A percentile compares a stretch with the other conserved stretches of the same genome.
phyloP scores from a whole-genome alignment of 371 early-diverging fungal genomes.

The Syncephalastrum monosporum region DNA sequence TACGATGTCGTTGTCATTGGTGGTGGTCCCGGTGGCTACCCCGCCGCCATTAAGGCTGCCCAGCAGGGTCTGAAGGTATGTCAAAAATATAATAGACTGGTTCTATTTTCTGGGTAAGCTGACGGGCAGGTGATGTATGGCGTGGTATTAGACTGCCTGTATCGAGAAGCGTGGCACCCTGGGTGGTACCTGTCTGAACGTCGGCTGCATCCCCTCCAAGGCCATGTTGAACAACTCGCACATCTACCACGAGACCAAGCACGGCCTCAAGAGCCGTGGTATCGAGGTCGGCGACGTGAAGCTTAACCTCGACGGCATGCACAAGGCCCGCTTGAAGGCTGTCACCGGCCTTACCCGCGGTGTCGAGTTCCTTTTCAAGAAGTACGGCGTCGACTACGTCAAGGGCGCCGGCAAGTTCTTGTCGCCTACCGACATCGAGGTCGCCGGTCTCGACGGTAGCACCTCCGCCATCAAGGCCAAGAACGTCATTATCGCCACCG shows the following conservation, averaged over 20 bases:
- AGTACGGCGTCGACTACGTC: conserved; percentile 92
- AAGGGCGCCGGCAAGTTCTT: conserved; percentile 91
- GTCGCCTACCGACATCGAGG: conserved; percentile 77
- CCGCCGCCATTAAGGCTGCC: conserved; percentile 98
- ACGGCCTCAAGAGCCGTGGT: conserved; percentile 91
- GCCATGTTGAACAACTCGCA: conserved; percentile 98
- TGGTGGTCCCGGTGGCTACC: conserved; percentile 98
- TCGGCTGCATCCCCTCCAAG: conserved; percentile 99
- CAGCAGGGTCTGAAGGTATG: conserved; percentile 94
- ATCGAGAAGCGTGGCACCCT: conserved; percentile 95
- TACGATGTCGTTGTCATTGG: conserved; percentile 89
- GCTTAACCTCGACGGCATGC: conserved; percentile 85
- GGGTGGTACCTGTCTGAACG: conserved; percentile 98
- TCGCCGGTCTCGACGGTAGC: conserved; percentile 79
- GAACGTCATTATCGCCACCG: conserved; percentile 97
- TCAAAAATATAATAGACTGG: too few relatives aligned
- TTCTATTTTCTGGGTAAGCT: too few relatives aligned
- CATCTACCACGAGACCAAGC: conserved; percentile 91
- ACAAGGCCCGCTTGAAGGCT: conserved; percentile 90
- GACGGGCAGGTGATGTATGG: background rate
- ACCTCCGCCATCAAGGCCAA: conserved; percentile 76
- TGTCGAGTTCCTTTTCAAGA: conserved; percentile 94
- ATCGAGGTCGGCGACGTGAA: conserved; percentile 88
- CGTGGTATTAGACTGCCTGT: conserved; percentile 81
- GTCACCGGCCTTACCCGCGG: conserved; percentile 90